phyloP scores from a whole-genome alignment of 78 protist species.

The Polysphondylium violaceum region DNA sequence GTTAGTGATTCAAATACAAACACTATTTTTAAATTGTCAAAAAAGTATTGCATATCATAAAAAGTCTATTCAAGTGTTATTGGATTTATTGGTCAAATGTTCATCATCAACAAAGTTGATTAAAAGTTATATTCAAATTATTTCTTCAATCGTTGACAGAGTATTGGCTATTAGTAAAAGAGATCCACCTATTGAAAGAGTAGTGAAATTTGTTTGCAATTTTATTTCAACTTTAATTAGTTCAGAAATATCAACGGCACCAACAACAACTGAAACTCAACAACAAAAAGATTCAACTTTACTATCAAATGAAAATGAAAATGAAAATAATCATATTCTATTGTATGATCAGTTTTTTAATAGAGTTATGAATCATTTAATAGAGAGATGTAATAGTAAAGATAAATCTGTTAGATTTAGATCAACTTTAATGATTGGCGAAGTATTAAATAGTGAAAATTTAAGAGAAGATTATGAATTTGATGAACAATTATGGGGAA shows the following conservation, averaged over 20 bases:
- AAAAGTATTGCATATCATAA: too few species aligned
- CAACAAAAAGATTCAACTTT: neutral
- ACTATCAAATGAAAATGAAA: neutral
- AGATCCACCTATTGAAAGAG: conserved; percentile 53
- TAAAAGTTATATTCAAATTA: neutral
- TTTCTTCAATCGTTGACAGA: conserved; percentile 18
- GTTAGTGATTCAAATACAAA: too few species aligned
- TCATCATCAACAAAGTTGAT: neutral
- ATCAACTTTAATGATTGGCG: conserved; percentile 16
- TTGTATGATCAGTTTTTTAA: conserved; percentile 24
- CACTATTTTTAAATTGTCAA: too few species aligned
- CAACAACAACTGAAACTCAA: neutral
- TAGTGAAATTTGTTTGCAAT: neutral
- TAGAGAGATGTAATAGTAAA: conserved; percentile 17
- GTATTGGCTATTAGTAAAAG: conserved; percentile 29
- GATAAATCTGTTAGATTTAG: conserved; percentile 53
- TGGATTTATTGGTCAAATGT: too few species aligned
- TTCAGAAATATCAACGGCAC: neutral
- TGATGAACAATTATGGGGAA: neutral
- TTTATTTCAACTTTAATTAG: conserved; percentile 1
- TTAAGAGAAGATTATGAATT: conserved; percentile 54
- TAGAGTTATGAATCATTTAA: neutral
- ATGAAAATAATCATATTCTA: neutral
- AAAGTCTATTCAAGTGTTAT: too few species aligned
- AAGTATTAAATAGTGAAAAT: neutral